Conservation (phyloP, 2,329 filamentous ascomycete genomes). For the Dactylonectria estremocensis region DNA sequence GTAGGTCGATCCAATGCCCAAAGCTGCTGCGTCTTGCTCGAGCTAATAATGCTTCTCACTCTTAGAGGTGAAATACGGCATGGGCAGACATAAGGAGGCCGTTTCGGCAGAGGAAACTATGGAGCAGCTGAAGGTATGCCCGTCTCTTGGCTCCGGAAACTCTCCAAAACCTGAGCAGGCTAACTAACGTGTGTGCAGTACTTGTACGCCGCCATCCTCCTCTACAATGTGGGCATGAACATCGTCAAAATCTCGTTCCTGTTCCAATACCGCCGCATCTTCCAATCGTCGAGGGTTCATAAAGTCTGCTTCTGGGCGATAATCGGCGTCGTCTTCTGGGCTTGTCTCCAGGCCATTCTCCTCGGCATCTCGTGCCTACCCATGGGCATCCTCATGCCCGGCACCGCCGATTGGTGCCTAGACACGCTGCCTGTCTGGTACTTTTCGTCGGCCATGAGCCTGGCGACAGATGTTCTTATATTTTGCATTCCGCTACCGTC, state of each 20-base stretch:
- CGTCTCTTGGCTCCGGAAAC: too few relatives aligned
- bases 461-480: slow-evolving; percentile 48
- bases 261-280: slow-evolving; percentile 54
- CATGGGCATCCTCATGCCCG: slow-evolving; percentile 44
- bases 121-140: slow-evolving; percentile 44
- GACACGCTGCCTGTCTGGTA: slow-evolving; percentile 51
- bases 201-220: slow-evolving; percentile 46
- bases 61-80: slow-evolving; percentile 45
- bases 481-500: slow-evolving; percentile 48
- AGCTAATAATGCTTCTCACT: not conserved
- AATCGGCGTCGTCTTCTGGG: slow-evolving; percentile 47
- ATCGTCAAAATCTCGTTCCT: slow-evolving; percentile 52
- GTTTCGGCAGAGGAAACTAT: slow-evolving; percentile 34
- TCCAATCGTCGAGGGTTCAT: slow-evolving; percentile 40
- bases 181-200: slow-evolving; percentile 34
- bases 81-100: slow-evolving; percentile 45
- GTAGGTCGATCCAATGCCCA: too few relatives aligned
- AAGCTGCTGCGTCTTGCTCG: too few relatives aligned
- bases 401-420: slow-evolving; percentile 46
- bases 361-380: slow-evolving; percentile 49
- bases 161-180: not conserved
- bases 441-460: slow-evolving; percentile 48
- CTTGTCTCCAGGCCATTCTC: slow-evolving; percentile 44
- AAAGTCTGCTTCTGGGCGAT: slow-evolving; percentile 49
- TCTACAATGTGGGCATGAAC: slow-evolving; percentile 52